Base-by-base conservation (phyloP, 768 basidiomycete species). In the Podaxis mareebaensis region DNA sequence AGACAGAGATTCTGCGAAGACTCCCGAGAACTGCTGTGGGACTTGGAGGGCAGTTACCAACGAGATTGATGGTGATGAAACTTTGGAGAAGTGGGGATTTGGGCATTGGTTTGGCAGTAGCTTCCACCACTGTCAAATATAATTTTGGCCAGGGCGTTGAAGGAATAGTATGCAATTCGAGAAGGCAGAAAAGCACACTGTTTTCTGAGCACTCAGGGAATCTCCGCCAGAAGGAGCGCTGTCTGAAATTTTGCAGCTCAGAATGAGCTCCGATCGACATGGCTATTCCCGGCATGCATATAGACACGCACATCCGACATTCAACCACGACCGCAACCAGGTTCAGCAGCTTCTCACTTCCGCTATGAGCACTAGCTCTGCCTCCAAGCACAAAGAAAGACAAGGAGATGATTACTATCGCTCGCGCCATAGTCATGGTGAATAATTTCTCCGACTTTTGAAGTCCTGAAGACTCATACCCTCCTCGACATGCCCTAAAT, bases 401-500 rank as follows among this genome's bases (percentile, higher is more conserved):
- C 26, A 22, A 22, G 39, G 54, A 2, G 52, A 52, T 7, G 26
- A 44, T 26, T 20, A 63, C 30, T n/a, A 28, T 26, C 49, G 38
- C 17, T 60, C 51, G 1, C 22, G 38, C 40, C 54, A 36, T 57
- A 30, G 33, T 40, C 54, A 57, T 49, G 61, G 61, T 63, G 61
- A 63, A 63, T 63, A 57, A 57, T 26, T 56, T 20, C 49, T 36
- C 44, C 46, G 7, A 39, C 22, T 44, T 46, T 13, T 42, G 5
- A 39, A n/a, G 13, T 57, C 2, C 46, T 51, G 24, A 42, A 57
- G 20, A 57, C 53, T 63, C 61, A 63, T 63, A 63, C 38, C 61
- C 61, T 63, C 46, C 46, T 56, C 61, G 61, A 63, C 46, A 49
- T 63, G 48, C 39, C 55, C 42, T 46, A 4, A 39, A 63, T 28